These are phyloP conservation scores for Allium fistulosum DNA, from an alignment of 106 monocot genomes.

Conservation along the genomic window DNA sequence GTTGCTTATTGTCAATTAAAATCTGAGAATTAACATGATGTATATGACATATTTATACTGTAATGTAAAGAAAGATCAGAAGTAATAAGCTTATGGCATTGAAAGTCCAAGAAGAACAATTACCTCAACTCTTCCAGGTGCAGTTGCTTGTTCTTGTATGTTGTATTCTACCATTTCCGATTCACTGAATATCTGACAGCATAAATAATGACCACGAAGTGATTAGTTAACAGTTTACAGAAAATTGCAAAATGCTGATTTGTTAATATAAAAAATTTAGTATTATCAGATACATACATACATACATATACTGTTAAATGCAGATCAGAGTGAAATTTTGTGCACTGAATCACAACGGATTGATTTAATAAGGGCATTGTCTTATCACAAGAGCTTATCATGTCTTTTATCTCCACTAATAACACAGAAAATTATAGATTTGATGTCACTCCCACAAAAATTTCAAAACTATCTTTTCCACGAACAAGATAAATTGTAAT, in stretches of 20 bases:
- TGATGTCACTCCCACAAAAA: no score
- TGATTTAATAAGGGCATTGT: background rate
- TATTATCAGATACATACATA: background rate
- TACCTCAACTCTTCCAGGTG: constrained; percentile 47
- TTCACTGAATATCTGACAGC: constrained; percentile 46
- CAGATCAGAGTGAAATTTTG: background rate
- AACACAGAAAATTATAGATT: no score
- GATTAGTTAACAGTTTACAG: background rate
- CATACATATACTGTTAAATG: background rate
- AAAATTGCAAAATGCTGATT: background rate
- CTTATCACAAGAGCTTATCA: no score
- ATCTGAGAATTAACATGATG: constrained; percentile 20
- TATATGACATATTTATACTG: background rate
- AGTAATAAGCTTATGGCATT: background rate
- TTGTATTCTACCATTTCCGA: constrained; percentile 56
- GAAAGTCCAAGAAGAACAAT: background rate
- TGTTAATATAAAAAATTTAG: background rate
- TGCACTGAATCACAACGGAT: background rate
- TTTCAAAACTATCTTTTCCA: no score
- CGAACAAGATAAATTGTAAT: no score
- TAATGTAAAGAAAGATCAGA: background rate
- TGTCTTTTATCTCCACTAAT: no score
- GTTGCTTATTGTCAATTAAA: constrained; percentile 67
- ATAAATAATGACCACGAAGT: background rate
- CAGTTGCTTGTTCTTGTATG: constrained; percentile 32